A percentile compares a stretch with the other conserved stretches of the same genome.
Conservation (phyloP, 768 basidiomycete species). For the Suillus discolor region DNA sequence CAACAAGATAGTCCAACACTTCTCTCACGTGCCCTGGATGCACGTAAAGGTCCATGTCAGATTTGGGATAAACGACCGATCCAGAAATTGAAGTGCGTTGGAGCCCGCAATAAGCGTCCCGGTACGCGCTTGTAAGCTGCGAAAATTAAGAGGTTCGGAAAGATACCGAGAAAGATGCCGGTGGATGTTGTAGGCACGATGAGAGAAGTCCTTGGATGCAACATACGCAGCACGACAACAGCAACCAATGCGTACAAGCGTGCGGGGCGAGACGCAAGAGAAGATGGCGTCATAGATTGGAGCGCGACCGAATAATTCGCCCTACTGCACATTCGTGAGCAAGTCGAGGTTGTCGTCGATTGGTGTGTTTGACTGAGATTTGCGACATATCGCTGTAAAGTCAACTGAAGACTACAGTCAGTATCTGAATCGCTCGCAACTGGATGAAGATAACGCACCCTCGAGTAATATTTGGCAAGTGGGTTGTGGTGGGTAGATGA, state of each 20-base stretch:
- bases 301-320: slow-evolving; percentile 11
- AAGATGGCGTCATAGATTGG: slow-evolving; percentile 14
- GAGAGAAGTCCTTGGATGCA: slow-evolving; percentile 18
- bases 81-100: slow-evolving; percentile 49
- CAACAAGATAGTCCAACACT: slow-evolving; percentile 35
- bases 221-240: slow-evolving; percentile 19
- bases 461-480: neutral
- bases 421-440: neutral
- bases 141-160: slow-evolving; percentile 33
- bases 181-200: slow-evolving; percentile 32
- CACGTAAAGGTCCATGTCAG: slow-evolving; percentile 52
- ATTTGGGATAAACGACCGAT: slow-evolving; percentile 40
- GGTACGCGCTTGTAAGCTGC: slow-evolving; percentile 40
- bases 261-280: slow-evolving; percentile 18
- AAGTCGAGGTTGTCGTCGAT: neutral
- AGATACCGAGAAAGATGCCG: slow-evolving; percentile 35
- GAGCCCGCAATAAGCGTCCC: slow-evolving; percentile 52
- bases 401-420: neutral
- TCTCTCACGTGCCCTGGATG: slow-evolving; percentile 24
- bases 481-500: neutral
- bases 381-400: neutral
- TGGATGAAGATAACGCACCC: neutral
- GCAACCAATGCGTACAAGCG: slow-evolving; percentile 20
- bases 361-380: neutral
- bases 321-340: neutral